Evolutionary conservation across 2,329 filamentous ascomycete species (phyloP), one percentile per base, ranked within the genome.

Genomic region (Ascochyta fabae): DNA sequence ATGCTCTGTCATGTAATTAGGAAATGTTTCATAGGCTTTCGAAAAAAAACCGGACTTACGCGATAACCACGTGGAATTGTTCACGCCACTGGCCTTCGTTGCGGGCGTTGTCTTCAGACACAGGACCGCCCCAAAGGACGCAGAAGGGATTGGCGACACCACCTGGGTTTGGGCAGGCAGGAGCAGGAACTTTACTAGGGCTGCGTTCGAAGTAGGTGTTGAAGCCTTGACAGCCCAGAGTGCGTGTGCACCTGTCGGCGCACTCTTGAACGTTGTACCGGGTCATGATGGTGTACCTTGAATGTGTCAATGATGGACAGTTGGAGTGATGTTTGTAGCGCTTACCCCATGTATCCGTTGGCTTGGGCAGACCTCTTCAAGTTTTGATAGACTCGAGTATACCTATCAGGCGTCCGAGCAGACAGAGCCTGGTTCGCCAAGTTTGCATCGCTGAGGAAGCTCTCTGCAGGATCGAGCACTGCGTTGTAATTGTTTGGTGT

Each of bases 201-300:
- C 34, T 38, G 15, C 48, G 48, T n/a, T 52, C 48, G 26, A 52
- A 52, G 41, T 33, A 52, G 3, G 34, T 52, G 35, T 52, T 52
- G 34, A 52, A 52, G 3, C 41, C 48, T 4, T 31, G 41, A 13
- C 48, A 52, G 9, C 27, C 34, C 0, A 39, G 13, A 22, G 34
- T 15, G 2, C 9, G 9, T 4, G 26, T 10, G 27, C 48, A 52
- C 13, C 12, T 38, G 34, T 52, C 48, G 2, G 48, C 48, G 27
- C 48, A 52, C 2, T 1, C 2, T 16, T 52, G 48, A 5, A 52
- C 48, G 13, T 52, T 8, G 27, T 52, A 52, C 7, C 26, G 23
- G 9, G 40, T 4, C 45, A 48, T 48, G 16, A 48, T 48, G 2
- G 36, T 40, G 16, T 48, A 48, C 2, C 45, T 48, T 24, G 10